phyloP scores from a whole-genome alignment of 352 stramenopile species.

The Phytophthora cactorum region DNA sequence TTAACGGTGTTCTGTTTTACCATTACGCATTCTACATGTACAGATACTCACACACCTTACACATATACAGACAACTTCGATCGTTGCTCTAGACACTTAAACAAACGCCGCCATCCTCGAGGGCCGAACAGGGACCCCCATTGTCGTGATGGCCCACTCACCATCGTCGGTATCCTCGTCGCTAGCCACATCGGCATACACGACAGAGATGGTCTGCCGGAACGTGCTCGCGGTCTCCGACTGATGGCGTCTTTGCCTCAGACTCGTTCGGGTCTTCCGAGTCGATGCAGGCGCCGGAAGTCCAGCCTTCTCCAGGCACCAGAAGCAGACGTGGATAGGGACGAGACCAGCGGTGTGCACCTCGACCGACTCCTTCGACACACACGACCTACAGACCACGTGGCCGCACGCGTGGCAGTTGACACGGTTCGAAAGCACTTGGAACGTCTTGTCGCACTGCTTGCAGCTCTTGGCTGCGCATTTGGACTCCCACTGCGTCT shows the following conservation, averaged over 20 bases:
- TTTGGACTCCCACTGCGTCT: conserved; percentile 44
- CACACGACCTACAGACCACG: conserved; percentile 39
- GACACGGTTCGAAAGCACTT: conserved; percentile 45
- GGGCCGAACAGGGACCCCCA: conserved; percentile 27
- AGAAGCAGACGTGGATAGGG: conserved; percentile 38
- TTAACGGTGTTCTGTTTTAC: not conserved
- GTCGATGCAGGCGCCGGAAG: conserved; percentile 18
- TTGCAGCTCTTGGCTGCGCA: conserved; percentile 31
- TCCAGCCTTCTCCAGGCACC: conserved; percentile 36
- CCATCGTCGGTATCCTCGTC: conserved; percentile 23
- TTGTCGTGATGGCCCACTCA: conserved; percentile 42
- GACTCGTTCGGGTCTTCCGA: conserved; percentile 13
- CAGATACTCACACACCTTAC: conserved; percentile 5
- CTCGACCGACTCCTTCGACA: conserved; percentile 42
- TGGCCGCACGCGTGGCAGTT: conserved; percentile 47
- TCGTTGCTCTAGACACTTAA: conserved; percentile 14
- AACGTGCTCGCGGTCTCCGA: conserved; percentile 26
- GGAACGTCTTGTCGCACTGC: conserved; percentile 41
- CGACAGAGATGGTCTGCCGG: conserved; percentile 26
- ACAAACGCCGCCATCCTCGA: conserved; percentile 18
- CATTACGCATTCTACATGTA: conserved; percentile 8
- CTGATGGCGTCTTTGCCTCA: conserved; percentile 19
- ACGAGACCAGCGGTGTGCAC: conserved; percentile 37
- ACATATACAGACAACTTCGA: conserved; percentile 19
- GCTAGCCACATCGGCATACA: conserved; percentile 19